Evolutionary conservation across 2,329 filamentous ascomycete genomes (phyloP).

Genomic region (Teratosphaeria gauchensis): DNA sequence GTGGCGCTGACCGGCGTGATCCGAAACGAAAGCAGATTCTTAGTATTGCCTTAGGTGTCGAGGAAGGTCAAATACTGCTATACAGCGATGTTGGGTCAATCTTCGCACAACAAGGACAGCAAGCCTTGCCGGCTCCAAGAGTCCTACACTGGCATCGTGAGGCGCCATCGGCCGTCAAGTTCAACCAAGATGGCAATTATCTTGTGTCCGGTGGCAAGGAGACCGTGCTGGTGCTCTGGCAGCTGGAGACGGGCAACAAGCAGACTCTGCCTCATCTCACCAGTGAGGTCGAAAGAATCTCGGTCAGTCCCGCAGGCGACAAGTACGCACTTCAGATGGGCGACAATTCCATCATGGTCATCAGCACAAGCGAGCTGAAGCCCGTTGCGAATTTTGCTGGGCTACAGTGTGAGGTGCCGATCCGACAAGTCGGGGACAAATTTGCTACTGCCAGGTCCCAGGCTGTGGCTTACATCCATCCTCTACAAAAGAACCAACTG

Average conservation of each 20-base stretch:
- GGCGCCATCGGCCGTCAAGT: constrained; percentile 74
- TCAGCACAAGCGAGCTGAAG: constrained; percentile 82
- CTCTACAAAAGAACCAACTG: constrained; percentile 30
- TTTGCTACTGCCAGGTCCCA: constrained; percentile 4
- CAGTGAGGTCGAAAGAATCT: constrained; percentile 72
- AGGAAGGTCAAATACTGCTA: constrained; percentile 66
- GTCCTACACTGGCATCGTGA: constrained; percentile 87
- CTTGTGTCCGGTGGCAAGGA: constrained; percentile 87
- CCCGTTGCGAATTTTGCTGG: constrained; percentile 77
- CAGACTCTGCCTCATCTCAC: constrained; percentile 86
- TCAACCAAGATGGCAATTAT: constrained; percentile 94
- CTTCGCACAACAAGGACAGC: constrained; percentile 14
- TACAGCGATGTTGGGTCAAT: constrained; percentile 46
- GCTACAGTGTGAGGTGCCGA: constrained; percentile 48
- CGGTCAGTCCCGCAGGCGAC: constrained; percentile 68
- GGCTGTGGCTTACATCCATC: constrained; percentile 31
- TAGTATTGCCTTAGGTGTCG: constrained; percentile 71
- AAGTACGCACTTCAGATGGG: constrained; percentile 78
- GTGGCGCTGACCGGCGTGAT: constrained; percentile 24
- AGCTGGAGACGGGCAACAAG: constrained; percentile 74
- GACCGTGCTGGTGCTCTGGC: constrained; percentile 84
- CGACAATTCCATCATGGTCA: constrained; percentile 83
- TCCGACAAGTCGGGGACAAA: neutral
- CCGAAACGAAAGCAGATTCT: constrained; percentile 35
- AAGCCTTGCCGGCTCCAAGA: constrained; percentile 40